Evolutionary conservation across 2,329 filamentous ascomycete genomes (phyloP).

Genomic region (Lachnellula arida): DNA sequence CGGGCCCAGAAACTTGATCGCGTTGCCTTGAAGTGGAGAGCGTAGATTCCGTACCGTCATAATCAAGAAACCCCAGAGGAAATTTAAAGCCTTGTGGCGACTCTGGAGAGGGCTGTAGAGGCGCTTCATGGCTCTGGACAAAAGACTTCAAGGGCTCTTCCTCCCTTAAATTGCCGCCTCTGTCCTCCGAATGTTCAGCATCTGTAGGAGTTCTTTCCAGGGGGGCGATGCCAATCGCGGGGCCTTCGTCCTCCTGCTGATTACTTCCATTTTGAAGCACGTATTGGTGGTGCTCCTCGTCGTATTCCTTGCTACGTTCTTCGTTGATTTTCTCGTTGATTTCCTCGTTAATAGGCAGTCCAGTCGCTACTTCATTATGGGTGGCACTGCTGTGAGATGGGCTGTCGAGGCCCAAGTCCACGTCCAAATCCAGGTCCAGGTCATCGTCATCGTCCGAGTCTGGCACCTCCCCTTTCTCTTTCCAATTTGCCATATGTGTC

Average conservation of each 20-base stretch:
- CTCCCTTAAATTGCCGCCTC: too few relatives aligned
- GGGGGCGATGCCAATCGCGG: too few relatives aligned
- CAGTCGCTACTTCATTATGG: neutral
- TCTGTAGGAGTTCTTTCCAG: too few relatives aligned
- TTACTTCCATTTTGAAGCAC: neutral
- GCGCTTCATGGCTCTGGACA: neutral
- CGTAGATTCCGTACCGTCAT: constrained; percentile 2
- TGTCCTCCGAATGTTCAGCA: too few relatives aligned
- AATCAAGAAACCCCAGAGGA: constrained; percentile 8
- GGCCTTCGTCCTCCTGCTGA: too few relatives aligned
- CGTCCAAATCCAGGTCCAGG: constrained; percentile 32
- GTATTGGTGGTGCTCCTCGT: neutral
- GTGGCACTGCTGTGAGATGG: neutral
- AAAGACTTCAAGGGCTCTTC: neutral
- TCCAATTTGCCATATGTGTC: constrained; percentile 32
- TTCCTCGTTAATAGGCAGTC: neutral
- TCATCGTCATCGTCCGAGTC: constrained; percentile 35
- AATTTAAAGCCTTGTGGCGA: constrained; percentile 13
- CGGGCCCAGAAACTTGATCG: neutral
- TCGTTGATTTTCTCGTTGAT: too few relatives aligned
- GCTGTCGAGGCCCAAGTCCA: constrained; percentile 19
- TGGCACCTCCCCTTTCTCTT: constrained; percentile 33
- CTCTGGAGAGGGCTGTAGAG: constrained; percentile 2
- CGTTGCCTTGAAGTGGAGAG: neutral
- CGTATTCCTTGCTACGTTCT: neutral